These are phyloP conservation scores for Hordeum vulgare DNA, from an alignment of 176 grass and related monocot genomes.

Conservation along the genomic window DNA sequence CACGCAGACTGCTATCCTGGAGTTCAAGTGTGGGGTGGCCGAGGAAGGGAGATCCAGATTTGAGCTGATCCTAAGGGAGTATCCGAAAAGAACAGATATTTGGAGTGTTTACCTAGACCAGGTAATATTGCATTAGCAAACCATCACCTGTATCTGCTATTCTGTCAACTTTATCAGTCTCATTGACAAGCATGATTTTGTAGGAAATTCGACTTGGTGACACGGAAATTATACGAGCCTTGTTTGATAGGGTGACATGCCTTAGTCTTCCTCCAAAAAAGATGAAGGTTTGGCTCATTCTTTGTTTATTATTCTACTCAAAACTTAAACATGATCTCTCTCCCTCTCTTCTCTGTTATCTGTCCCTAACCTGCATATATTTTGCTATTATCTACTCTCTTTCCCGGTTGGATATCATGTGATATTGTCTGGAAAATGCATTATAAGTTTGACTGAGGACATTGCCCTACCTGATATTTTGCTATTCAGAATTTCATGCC, in stretches of 20 bases:
- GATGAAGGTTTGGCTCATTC: conserved; percentile 63
- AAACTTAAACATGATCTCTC: not conserved
- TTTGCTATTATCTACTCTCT: not conserved
- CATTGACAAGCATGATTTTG: conserved; percentile 11
- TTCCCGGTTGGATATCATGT: not conserved
- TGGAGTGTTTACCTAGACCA: conserved; percentile 99
- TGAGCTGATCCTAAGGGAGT: conserved; percentile 78
- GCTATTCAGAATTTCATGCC: not conserved
- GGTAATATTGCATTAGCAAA: conserved; percentile 38
- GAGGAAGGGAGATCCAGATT: conserved; percentile 91
- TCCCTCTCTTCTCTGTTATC: not conserved
- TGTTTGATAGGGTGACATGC: conserved; percentile 80
- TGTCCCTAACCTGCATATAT: not conserved
- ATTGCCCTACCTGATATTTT: not conserved
- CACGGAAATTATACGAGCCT: conserved; percentile 50
- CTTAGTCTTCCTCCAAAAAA: conserved; percentile 92
- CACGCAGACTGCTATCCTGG: conserved; percentile 70
- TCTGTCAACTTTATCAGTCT: conserved; percentile 2
- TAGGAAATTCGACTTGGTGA: conserved; percentile 83
- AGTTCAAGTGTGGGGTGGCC: conserved; percentile 73
- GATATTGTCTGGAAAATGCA: not conserved
- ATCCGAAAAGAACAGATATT: conserved; percentile 90
- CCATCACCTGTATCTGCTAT: conserved; percentile 3
- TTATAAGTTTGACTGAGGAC: not conserved
- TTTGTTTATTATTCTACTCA: not conserved